Evolutionary conservation across 2,329 filamentous ascomycete species (phyloP), one percentile per base, ranked within the genome.

Genomic region (Penicillium verrucosum): DNA sequence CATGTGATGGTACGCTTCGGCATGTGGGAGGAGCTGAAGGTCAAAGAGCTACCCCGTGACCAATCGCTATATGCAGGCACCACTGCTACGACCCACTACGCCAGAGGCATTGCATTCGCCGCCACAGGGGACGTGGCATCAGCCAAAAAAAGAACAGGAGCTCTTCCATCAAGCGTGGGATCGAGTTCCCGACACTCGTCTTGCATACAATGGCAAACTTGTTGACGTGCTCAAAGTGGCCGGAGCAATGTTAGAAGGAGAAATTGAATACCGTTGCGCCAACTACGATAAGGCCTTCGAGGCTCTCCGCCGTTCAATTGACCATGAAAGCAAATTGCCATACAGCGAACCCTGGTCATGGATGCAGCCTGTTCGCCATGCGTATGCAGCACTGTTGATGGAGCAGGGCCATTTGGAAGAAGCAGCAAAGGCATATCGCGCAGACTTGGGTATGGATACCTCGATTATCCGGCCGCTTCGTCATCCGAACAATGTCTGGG

Each of bases 331-430:
- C 61, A 72, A 68, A 0, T 77, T 90, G 18, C 83, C 83, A 0
- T 90, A 89, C 59, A 85, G 86, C 48, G 88, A 91, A 68, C 88
- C 88, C 0, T 89, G 87, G 87, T 84, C 85, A 0, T 90, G 88
- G 87, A 89, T 90, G 87, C 85, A 88, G 66, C 88, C 88, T 0
- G 82, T 82, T 0, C 77, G 87, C 1, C 88, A 90, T 67, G 87
- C 87, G 0, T 87, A 86, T 53, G 87, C 84, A 1, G 88, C 87
- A 0, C 74, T 90, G 3, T 68, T 89, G 23, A 75, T 89, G 18
- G 88, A 90, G 66, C 86, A 88, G 65, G 84, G 81, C 0, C 74
- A 75, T 16, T 70, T 81, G 0, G 75, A 81, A 23, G 76, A 86
- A 54, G 85, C 85, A 0, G 71, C 78, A 2, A 73, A 66, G 0